These are phyloP conservation scores for Lycium ferocissimum DNA, from an alignment of 257 asterid species.

Conservation along the genomic window DNA sequence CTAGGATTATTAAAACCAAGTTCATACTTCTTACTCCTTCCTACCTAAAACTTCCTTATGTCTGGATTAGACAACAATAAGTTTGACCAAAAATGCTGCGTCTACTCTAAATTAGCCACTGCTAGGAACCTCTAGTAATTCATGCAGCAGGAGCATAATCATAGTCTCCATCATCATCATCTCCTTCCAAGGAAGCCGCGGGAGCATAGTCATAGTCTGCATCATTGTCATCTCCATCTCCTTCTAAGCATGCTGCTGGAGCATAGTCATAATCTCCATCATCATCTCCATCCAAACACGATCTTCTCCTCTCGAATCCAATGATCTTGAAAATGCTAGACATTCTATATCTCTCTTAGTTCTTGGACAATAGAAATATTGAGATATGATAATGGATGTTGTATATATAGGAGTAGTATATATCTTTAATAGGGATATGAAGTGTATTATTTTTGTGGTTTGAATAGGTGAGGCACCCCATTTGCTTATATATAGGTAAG, in stretches of 20 bases:
- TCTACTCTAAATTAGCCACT: background rate
- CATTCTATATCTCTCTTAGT: background rate
- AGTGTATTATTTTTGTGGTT: background rate
- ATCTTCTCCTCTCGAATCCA: background rate
- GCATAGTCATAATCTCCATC: background rate
- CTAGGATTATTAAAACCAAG: background rate
- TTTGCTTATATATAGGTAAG: background rate
- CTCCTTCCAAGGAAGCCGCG: background rate
- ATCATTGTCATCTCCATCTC: background rate
- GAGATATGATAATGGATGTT: background rate
- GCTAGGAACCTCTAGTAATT: no score
- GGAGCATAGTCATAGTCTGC: background rate
- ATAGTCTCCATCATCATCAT: constrained; percentile 5
- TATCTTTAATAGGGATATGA: background rate
- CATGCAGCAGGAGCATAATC: background rate
- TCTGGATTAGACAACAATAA: background rate
- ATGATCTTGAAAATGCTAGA: background rate
- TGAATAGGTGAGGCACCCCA: background rate
- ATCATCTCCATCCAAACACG: background rate
- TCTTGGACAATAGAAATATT: background rate
- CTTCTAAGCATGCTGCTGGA: background rate
- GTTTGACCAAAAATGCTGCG: background rate
- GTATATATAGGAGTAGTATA: no score
- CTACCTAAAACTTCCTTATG: background rate
- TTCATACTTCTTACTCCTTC: background rate